Evolutionary conservation across 2,329 filamentous ascomycete species (phyloP).

Genomic region (Helminthosporium solani): DNA sequence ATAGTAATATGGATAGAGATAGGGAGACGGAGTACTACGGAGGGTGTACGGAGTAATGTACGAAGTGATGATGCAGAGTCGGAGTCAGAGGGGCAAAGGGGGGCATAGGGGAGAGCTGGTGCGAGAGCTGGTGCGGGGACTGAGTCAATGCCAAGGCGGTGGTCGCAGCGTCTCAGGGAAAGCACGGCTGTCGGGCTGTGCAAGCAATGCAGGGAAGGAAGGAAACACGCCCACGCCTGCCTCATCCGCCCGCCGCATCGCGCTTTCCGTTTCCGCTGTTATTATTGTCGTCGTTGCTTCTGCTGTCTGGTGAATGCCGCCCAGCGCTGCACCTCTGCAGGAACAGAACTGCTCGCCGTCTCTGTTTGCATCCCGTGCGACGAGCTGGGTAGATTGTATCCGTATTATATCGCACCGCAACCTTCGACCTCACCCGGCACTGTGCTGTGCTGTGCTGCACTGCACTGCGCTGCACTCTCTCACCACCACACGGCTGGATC

Average conservation of each 20-base stretch:
- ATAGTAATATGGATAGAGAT: background rate
- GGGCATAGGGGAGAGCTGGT: background rate
- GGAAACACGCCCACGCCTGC: conserved; percentile 2
- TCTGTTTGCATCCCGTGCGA: too few species aligned
- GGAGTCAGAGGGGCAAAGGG: background rate
- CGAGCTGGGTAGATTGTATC: too few species aligned
- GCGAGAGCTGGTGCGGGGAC: conserved; percentile 8
- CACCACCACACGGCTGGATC: background rate
- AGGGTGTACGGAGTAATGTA: too few species aligned
- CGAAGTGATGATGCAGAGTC: conserved; percentile 3
- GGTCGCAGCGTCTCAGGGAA: conserved; percentile 18
- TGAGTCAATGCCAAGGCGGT: too few species aligned
- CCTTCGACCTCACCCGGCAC: too few species aligned
- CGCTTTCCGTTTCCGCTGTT: background rate
- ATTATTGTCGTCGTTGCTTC: too few species aligned
- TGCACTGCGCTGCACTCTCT: background rate
- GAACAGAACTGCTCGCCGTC: too few species aligned
- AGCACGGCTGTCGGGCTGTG: conserved; percentile 10
- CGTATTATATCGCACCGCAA: too few species aligned
- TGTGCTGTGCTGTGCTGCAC: background rate
- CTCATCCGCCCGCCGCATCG: background rate
- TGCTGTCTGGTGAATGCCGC: too few species aligned
- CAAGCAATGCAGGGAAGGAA: conserved; percentile 1
- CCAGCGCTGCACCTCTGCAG: too few species aligned
- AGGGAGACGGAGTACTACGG: too few species aligned